These are phyloP conservation scores for Babesia ovis DNA, from an alignment of 169 alveolate species.

Conservation along the genomic window DNA sequence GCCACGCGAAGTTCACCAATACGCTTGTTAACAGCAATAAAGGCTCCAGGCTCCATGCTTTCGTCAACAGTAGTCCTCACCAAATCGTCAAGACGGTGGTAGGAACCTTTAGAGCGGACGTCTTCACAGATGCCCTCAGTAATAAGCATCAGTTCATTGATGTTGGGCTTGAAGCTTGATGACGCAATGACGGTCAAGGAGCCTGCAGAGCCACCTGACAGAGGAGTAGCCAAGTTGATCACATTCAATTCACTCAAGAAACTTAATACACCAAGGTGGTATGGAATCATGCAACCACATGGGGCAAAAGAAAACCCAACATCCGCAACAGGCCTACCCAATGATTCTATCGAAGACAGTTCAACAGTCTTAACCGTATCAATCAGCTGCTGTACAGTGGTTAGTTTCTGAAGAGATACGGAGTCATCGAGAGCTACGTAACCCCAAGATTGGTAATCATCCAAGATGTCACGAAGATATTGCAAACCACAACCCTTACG, in stretches of 20 bases:
- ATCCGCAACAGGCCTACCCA: constrained; percentile 15
- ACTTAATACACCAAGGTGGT: constrained; percentile 71
- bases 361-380: background rate
- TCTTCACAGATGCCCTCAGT: constrained; percentile 61
- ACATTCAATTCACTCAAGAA: constrained; percentile 68
- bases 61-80: constrained; percentile 32
- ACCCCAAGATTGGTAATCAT: constrained; percentile 12
- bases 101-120: constrained; percentile 48
- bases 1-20: constrained; percentile 62
- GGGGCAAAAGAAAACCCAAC: constrained; percentile 76
- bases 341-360: background rate
- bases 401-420: background rate
- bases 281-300: constrained; percentile 74
- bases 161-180: constrained; percentile 34
- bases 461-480: constrained; percentile 11
- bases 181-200: constrained; percentile 63
- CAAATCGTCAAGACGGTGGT: constrained; percentile 53
- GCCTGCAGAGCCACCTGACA: constrained; percentile 78
- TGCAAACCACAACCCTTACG: background rate
- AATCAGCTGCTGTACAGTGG: background rate
- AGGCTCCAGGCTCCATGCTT: constrained; percentile 50
- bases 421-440: background rate
- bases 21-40: constrained; percentile 56
- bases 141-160: constrained; percentile 50
- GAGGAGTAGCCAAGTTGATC: constrained; percentile 64